A percentile compares a stretch with the other conserved stretches of the same genome.
Conservation (phyloP, 129 eudicot species). For the Flaveria trinervia region DNA sequence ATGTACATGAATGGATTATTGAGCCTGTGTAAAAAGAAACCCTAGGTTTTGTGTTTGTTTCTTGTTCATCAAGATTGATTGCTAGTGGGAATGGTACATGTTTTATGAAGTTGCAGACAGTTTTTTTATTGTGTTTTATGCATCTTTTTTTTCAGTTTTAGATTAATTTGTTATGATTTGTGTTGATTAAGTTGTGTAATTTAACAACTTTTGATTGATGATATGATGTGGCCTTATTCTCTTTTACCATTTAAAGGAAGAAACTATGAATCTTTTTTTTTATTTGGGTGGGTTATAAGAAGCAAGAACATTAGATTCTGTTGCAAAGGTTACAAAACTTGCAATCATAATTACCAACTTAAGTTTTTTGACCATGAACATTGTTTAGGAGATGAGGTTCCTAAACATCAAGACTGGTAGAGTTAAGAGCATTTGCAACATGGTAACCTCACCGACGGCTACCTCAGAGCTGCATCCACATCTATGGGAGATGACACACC, state of each 20-base stretch:
- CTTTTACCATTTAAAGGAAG: slow-evolving; percentile 17
- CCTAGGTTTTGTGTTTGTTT: slow-evolving; percentile 42
- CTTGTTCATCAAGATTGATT: slow-evolving; percentile 16
- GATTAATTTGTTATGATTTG: neutral
- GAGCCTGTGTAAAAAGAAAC: slow-evolving; percentile 34
- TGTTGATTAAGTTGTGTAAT: neutral
- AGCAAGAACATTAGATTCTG: slow-evolving; percentile 2
- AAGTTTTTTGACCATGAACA: neutral
- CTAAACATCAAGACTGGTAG: neutral
- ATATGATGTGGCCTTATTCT: neutral
- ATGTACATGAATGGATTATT: slow-evolving; percentile 34
- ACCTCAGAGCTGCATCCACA: too few relatives aligned
- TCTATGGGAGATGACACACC: too few relatives aligned
- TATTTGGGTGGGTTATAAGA: neutral
- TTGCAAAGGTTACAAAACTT: neutral
- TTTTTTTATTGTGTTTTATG: slow-evolving; percentile 18
- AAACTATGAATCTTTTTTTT: neutral
- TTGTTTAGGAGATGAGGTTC: neutral
- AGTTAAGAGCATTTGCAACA: too few relatives aligned
- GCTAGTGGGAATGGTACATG: slow-evolving; percentile 24
- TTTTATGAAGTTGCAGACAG: neutral
- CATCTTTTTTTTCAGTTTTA: slow-evolving; percentile 9
- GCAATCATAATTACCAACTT: neutral
- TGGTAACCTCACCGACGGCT: too few relatives aligned
- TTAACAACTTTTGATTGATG: neutral